Percentiles rank a stretch among this genome's conserved stretches.
phyloP scores from a whole-genome alignment of 2,329 filamentous ascomycete genomes.

The Pseudogymnoascus sp. region DNA sequence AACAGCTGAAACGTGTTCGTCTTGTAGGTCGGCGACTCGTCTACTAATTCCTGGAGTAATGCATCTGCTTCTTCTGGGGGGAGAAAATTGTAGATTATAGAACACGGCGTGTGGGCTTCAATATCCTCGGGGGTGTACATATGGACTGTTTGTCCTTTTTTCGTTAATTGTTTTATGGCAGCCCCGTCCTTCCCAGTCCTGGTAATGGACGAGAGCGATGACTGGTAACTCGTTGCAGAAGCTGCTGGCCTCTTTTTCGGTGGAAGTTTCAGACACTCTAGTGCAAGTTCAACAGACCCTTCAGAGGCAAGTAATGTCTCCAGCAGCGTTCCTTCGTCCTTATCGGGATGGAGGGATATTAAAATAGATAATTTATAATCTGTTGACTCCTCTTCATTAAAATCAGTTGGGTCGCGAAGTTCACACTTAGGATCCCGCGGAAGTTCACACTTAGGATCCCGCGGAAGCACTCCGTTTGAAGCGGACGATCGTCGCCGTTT shows the following conservation, averaged over 20 bases:
- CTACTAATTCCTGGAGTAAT: conserved; percentile 68
- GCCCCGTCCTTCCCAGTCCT: neutral
- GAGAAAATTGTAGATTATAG: conserved; percentile 87
- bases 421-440: neutral
- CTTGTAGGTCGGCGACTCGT: conserved; percentile 65
- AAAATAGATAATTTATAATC: conserved; percentile 84
- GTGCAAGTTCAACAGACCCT: conserved; percentile 65
- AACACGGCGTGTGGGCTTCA: conserved; percentile 78
- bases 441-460: neutral
- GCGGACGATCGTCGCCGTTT: neutral
- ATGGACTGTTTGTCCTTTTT: conserved; percentile 76
- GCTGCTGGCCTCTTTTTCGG: neutral
- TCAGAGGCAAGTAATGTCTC: conserved; percentile 73
- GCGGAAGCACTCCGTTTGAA: neutral
- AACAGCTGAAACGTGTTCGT: conserved; percentile 77
- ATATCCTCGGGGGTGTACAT: conserved; percentile 78
- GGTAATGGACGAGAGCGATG: neutral
- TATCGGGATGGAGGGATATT: conserved; percentile 63
- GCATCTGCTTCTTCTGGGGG: conserved; percentile 63
- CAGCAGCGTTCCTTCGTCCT: conserved; percentile 62
- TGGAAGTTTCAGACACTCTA: conserved; percentile 43
- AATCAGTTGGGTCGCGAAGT: neutral
- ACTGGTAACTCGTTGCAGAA: neutral
- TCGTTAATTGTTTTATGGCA: conserved; percentile 32
- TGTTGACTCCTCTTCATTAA: conserved; percentile 66